Conservation (phyloP, 495 filamentous ascomycete species). For the Patellaria atrata region DNA sequence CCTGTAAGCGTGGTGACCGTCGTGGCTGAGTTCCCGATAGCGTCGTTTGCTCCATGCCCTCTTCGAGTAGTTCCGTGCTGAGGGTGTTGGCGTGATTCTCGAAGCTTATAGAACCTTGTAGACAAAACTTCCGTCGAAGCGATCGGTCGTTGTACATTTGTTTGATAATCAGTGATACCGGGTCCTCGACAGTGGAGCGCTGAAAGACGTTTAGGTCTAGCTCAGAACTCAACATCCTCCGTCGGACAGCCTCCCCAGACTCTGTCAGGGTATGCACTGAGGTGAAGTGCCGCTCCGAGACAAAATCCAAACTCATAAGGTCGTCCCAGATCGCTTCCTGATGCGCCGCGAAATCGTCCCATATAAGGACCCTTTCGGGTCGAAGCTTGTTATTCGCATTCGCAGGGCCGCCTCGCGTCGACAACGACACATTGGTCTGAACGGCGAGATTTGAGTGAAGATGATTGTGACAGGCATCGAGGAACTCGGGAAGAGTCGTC, state of each 20-base stretch:
- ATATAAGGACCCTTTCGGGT: conserved; percentile 7
- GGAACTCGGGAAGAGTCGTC: conserved; percentile 14
- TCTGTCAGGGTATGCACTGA: conserved; percentile 9
- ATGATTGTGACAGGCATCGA: conserved; percentile 15
- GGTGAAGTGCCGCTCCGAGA: conserved; percentile 12
- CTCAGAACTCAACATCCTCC: conserved; percentile 7
- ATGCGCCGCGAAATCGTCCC: conserved; percentile 12
- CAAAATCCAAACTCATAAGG: conserved; percentile 10
- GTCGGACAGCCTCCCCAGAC: conserved; percentile 4
- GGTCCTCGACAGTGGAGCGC: conserved; percentile 8
- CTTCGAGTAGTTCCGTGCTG: conserved; percentile 10
- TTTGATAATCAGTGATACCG: conserved; percentile 6
- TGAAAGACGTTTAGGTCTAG: conserved; percentile 9
- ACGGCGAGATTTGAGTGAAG: conserved; percentile 14
- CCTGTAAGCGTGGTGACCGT: conserved; percentile 15
- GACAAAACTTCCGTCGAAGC: conserved; percentile 11
- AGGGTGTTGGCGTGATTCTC: conserved; percentile 20
- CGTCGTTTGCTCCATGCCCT: conserved; percentile 8
- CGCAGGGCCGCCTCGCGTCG: conserved; percentile 11
- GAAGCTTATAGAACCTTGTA: conserved; percentile 10
- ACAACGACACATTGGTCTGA: conserved; percentile 9
- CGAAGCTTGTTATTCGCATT: conserved; percentile 17
- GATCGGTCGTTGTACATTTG: conserved; percentile 4
- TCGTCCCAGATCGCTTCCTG: conserved; percentile 13
- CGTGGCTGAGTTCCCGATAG: conserved; percentile 4